These are phyloP conservation scores for Daldinia childiae DNA, from an alignment of 495 filamentous ascomycete species.

Conservation along the genomic window DNA sequence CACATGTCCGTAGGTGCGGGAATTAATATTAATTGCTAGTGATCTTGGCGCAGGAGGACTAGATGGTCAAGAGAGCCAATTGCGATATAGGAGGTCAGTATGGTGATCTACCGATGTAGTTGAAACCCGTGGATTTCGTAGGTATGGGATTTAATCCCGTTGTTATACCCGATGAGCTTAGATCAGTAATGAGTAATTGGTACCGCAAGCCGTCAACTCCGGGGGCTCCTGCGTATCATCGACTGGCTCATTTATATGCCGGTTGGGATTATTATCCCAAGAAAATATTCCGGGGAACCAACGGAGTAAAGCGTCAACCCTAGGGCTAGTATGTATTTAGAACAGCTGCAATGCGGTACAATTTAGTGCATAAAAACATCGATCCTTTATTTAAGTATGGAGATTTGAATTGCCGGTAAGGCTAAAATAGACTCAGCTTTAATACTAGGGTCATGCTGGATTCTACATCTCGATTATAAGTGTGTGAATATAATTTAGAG, in stretches of 20 bases:
- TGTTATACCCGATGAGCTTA: not conserved
- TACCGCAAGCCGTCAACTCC: not conserved
- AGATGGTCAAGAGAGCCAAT: not conserved
- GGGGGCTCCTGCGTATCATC: not conserved
- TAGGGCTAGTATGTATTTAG: not conserved
- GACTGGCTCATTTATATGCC: not conserved
- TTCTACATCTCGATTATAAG: not conserved
- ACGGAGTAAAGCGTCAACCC: too few relatives aligned
- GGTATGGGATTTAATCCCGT: not conserved
- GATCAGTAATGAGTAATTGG: not conserved
- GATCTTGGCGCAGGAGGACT: not conserved
- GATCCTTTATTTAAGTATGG: constrained; percentile 2
- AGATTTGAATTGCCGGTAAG: not conserved
- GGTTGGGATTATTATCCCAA: not conserved
- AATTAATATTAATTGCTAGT: not conserved
- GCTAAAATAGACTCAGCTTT: not conserved
- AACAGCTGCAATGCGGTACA: not conserved
- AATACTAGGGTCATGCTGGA: not conserved
- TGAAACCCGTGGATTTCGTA: not conserved
- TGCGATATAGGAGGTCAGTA: not conserved
- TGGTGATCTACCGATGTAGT: not conserved
- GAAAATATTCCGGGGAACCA: too few relatives aligned
- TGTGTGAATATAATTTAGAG: not conserved
- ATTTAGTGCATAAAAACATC: not conserved
- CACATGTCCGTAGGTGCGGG: not conserved